Percentiles rank a stretch among this genome's conserved stretches.
phyloP scores from a whole-genome alignment of 768 basidiomycete genomes.

The Strobilomyces confusus region DNA sequence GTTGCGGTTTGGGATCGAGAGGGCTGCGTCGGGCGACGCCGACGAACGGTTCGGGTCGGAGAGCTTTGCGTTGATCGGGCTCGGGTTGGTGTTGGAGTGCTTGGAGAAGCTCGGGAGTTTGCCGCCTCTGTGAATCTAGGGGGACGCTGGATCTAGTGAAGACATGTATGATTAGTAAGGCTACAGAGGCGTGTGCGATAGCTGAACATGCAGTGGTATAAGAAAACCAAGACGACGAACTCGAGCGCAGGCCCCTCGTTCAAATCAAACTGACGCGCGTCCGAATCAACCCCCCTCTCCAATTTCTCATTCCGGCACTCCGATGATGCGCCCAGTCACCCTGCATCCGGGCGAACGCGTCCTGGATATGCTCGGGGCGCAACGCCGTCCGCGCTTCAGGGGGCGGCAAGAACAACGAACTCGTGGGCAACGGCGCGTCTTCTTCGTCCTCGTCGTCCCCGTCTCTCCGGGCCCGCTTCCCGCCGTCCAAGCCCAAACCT shows the following conservation, averaged over 20 bases:
- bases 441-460: slow-evolving; percentile 51
- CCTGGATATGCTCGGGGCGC: slow-evolving; percentile 82
- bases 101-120: slow-evolving; percentile 40
- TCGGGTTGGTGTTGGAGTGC: slow-evolving; percentile 56
- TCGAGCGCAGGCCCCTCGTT: no score
- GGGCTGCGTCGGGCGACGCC: neutral
- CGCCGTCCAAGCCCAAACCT: slow-evolving; percentile 40
- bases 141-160: neutral
- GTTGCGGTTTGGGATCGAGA: slow-evolving; percentile 37
- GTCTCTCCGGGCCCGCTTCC: slow-evolving; percentile 51
- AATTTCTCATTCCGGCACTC: slow-evolving; percentile 85
- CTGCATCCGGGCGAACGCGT: slow-evolving; percentile 90
- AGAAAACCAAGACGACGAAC: no score
- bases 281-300: slow-evolving; percentile 80
- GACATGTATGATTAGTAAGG: neutral
- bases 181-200: neutral
- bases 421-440: slow-evolving; percentile 63
- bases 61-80: slow-evolving; percentile 65
- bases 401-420: slow-evolving; percentile 76
- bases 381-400: slow-evolving; percentile 77
- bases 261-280: slow-evolving; percentile 77
- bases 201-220: neutral
- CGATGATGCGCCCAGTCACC: slow-evolving; percentile 77
- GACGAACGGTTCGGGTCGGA: slow-evolving; percentile 42
- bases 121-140: slow-evolving; percentile 6